These are phyloP conservation scores for Chloris gayana DNA, from an alignment of 176 grass and related monocot genomes.

Conservation along the genomic window DNA sequence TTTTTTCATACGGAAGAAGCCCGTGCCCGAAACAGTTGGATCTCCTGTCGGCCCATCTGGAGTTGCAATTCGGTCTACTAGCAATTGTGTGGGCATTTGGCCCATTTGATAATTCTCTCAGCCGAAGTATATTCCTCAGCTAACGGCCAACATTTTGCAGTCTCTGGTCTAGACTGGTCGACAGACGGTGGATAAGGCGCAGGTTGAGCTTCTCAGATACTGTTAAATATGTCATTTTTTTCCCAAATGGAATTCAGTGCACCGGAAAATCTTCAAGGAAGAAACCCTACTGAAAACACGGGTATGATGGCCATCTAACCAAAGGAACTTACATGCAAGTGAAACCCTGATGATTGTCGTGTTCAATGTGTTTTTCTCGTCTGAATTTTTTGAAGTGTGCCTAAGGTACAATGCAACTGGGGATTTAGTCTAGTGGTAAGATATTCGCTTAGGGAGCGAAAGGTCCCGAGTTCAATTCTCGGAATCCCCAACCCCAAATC, in stretches of 20 bases:
- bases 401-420: not conserved
- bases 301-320: not conserved
- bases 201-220: no score
- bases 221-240: no score
- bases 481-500: constrained; percentile 16
- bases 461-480: constrained; percentile 49
- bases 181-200: no score
- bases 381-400: not conserved
- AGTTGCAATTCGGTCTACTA: no score
- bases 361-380: not conserved
- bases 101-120: no score
- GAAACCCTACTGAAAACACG: not conserved
- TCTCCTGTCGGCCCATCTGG: no score
- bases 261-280: not conserved
- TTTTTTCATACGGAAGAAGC: no score
- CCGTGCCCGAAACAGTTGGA: no score
- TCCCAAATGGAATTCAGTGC: not conserved
- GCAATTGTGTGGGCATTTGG: no score
- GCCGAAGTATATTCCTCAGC: no score
- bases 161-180: no score
- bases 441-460: constrained; percentile 50
- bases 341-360: not conserved
- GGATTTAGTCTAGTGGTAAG: constrained; percentile 57
- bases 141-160: no score
- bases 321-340: not conserved